Evolutionary conservation across 2,329 filamentous ascomycete genomes (phyloP).

Genomic region (Colletotrichum lini): DNA sequence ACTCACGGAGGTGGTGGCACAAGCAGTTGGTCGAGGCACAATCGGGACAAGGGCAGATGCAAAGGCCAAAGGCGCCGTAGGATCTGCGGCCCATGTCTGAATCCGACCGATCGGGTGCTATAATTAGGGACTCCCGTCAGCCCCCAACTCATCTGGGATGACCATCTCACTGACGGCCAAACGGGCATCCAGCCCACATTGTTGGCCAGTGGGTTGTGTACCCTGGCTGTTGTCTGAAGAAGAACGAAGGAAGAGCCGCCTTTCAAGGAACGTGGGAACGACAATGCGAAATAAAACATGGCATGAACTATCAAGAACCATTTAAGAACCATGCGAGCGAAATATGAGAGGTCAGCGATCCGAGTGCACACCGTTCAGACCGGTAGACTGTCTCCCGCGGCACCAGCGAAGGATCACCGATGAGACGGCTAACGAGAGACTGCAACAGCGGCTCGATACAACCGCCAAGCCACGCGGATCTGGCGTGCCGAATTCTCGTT

Average conservation of each 20-base stretch:
- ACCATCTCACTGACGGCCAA: background rate
- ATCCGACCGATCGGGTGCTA: slow-evolving; percentile 8
- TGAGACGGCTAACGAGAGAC: background rate
- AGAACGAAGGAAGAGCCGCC: background rate
- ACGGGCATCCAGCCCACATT: background rate
- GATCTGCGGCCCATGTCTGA: slow-evolving; percentile 23
- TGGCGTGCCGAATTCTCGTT: slow-evolving; percentile 12
- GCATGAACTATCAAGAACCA: no score
- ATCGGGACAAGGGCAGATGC: background rate
- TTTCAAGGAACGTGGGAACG: background rate
- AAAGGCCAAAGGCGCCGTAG: background rate
- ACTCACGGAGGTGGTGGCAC: background rate
- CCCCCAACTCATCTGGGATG: slow-evolving; percentile 11
- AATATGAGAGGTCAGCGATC: no score
- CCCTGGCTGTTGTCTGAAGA: background rate
- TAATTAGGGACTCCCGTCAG: slow-evolving; percentile 15
- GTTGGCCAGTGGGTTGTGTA: background rate
- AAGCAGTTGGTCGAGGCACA: slow-evolving; percentile 11
- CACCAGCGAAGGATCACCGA: slow-evolving; percentile 2
- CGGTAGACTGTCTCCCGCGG: no score
- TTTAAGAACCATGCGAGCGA: no score
- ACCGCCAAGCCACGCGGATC: slow-evolving; percentile 25
- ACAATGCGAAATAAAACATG: no score
- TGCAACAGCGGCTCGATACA: slow-evolving; percentile 32
- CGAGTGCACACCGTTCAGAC: no score